Evolutionary conservation across 106 monocot species (phyloP).

Genomic region (Dactylorhiza incarnata): DNA sequence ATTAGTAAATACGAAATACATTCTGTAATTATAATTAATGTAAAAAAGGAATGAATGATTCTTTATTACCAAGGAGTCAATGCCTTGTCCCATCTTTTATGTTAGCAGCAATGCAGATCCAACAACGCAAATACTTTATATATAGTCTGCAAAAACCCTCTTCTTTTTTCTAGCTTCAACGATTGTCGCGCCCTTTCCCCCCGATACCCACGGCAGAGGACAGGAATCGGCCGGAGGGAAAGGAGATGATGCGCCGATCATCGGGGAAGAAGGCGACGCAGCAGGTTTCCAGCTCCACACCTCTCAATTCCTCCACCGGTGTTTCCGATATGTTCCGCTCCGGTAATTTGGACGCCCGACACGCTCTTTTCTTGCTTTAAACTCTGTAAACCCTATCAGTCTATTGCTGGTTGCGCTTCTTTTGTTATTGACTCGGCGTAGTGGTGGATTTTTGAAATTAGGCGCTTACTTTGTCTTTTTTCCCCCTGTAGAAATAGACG

Average conservation of each 20-base stretch:
- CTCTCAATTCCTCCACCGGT: slow-evolving; percentile 5
- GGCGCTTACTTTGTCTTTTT: not conserved
- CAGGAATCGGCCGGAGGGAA: not conserved
- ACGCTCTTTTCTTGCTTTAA: not conserved
- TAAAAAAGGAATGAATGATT: no score
- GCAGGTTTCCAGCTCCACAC: not conserved
- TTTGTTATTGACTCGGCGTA: not conserved
- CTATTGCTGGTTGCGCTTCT: not conserved
- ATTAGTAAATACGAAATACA: no score
- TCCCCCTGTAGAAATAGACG: not conserved
- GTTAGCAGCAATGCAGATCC: no score
- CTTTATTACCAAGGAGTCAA: no score
- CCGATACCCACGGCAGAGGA: not conserved
- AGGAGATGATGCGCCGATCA: slow-evolving; percentile 4
- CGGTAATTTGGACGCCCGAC: not conserved
- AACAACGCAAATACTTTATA: no score
- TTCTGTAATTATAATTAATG: no score
- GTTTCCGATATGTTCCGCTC: slow-evolving; percentile 8
- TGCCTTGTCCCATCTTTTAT: no score
- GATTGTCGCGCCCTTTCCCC: not conserved
- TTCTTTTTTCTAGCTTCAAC: not conserved
- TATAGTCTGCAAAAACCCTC: not conserved
- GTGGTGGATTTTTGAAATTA: not conserved
- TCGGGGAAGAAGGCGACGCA: slow-evolving; percentile 7
- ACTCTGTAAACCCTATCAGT: no score